A percentile compares a stretch with the other conserved stretches of the same genome.
These are phyloP conservation scores for Lobosporangium transversale DNA, from an alignment of 192 early-diverging fungal genomes.

Conservation along the genomic window DNA sequence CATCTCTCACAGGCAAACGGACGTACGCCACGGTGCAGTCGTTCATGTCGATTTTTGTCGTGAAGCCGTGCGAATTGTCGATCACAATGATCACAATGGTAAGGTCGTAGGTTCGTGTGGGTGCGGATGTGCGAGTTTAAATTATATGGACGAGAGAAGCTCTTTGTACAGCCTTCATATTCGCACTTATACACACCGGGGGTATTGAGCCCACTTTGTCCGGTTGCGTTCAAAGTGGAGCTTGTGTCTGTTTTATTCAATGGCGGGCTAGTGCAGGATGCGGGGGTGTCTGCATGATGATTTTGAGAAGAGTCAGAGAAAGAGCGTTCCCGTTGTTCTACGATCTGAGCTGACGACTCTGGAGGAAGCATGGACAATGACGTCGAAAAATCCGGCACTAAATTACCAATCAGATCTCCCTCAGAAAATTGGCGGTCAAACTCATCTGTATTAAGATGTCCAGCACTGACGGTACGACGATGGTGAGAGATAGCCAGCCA, in stretches of 20 bases:
- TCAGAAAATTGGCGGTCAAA: constrained; percentile 31
- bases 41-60: constrained; percentile 90
- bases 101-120: constrained; percentile 81
- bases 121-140: constrained; percentile 79
- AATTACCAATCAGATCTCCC: constrained; percentile 20
- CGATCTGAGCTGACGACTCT: not conserved
- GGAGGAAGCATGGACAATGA: constrained; percentile 4
- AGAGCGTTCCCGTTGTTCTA: not conserved
- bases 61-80: constrained; percentile 88
- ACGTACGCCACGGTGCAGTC: constrained; percentile 80
- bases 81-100: constrained; percentile 77
- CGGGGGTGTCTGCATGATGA: not conserved
- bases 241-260: not conserved
- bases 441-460: constrained; percentile 6
- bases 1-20: constrained; percentile 80
- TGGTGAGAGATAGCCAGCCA: constrained; percentile 11
- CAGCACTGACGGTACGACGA: constrained; percentile 22
- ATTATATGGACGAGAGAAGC: constrained; percentile 81
- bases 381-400: constrained; percentile 12
- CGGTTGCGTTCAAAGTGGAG: not conserved
- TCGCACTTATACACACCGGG: constrained; percentile 57
- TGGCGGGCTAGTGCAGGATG: not conserved
- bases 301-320: not conserved
- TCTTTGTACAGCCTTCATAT: constrained; percentile 72
- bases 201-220: not conserved